Evolutionary conservation across 169 alveolate genomes (phyloP).

Genomic region (Miamiensis avidus): DNA sequence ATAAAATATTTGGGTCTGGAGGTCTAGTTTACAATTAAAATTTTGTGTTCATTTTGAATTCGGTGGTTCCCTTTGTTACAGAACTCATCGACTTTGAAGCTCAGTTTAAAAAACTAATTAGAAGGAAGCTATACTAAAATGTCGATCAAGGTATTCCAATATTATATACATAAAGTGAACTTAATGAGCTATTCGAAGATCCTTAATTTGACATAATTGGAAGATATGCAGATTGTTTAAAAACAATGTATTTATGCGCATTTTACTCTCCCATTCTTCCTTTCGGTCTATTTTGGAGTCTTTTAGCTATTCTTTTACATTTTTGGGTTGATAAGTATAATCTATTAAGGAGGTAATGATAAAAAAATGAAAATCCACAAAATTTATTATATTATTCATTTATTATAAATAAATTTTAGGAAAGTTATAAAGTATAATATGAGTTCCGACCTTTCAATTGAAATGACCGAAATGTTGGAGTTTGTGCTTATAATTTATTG

Average conservation of each 20-base stretch:
- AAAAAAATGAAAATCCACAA: too few species aligned
- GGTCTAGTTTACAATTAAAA: background rate
- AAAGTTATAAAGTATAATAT: constrained; percentile 18
- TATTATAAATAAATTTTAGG: too few species aligned
- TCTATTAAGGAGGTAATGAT: background rate
- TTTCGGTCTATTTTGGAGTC: background rate
- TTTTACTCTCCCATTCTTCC: background rate
- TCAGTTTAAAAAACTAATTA: too few species aligned
- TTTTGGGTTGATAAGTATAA: background rate
- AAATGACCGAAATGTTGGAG: constrained; percentile 21
- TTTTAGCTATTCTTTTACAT: background rate
- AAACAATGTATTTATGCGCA: background rate
- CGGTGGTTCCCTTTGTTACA: background rate
- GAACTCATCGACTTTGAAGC: background rate
- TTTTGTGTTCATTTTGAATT: background rate
- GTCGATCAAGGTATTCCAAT: background rate
- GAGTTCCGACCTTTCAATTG: constrained; percentile 3
- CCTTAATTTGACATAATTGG: background rate
- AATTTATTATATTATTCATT: too few species aligned
- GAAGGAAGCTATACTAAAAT: background rate
- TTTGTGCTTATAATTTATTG: background rate
- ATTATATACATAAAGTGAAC: background rate
- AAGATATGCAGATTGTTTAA: background rate
- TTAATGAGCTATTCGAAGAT: background rate
- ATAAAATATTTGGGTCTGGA: background rate